Conservation (phyloP, 495 filamentous ascomycete species). For the Darksidea phi region DNA sequence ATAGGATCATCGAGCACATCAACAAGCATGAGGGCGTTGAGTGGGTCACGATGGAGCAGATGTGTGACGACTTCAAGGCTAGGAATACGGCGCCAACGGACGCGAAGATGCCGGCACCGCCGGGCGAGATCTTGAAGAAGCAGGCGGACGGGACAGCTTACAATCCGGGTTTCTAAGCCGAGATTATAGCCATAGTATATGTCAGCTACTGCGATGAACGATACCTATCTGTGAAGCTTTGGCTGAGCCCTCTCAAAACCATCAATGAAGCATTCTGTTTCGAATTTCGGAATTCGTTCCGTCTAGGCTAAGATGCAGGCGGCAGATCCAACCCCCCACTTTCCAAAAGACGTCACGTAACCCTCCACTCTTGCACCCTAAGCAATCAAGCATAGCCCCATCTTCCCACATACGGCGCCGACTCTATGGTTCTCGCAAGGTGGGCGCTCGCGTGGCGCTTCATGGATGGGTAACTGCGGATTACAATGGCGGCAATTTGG, state of each 20-base stretch:
- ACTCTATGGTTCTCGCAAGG: too few species aligned
- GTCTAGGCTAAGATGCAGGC: background rate
- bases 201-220: too few species aligned
- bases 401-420: background rate
- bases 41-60: slow-evolving; percentile 57
- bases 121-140: slow-evolving; percentile 57
- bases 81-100: slow-evolving; percentile 65
- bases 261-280: background rate
- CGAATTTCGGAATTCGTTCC: background rate
- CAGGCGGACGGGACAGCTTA: slow-evolving; percentile 24
- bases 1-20: slow-evolving; percentile 51
- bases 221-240: too few species aligned
- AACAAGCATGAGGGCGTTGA: slow-evolving; percentile 56
- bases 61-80: slow-evolving; percentile 58
- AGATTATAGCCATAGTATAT: background rate
- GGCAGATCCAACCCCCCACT: background rate
- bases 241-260: too few species aligned
- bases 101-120: slow-evolving; percentile 64
- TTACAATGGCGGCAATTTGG: slow-evolving; percentile 15
- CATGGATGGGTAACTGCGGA: slow-evolving; percentile 12
- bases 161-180: background rate
- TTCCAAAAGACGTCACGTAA: background rate
- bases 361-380: slow-evolving; percentile 5
- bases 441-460: too few species aligned
- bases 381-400: background rate